Percentiles rank a stretch among this genome's conserved stretches.
phyloP scores from a whole-genome alignment of 2,329 filamentous ascomycete genomes.

The Fusarium sp. region DNA sequence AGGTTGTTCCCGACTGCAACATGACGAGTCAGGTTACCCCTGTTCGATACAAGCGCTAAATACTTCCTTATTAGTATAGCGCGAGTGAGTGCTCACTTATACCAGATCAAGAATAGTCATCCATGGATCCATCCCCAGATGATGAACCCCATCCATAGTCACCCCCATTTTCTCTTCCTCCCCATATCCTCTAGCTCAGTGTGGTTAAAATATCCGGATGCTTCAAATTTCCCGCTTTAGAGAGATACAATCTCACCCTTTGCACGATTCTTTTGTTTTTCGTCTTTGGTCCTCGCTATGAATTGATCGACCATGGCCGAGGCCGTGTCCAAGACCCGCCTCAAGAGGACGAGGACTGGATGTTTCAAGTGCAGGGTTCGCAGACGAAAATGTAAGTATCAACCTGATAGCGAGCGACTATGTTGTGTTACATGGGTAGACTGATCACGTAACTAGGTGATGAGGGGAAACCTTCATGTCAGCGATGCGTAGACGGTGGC shows the following conservation, averaged over 20 bases:
- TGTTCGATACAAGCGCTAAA: conserved; percentile 14
- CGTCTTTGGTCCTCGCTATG: background rate
- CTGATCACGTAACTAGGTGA: conserved; percentile 52
- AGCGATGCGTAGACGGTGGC: conserved; percentile 56
- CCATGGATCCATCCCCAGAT: no score
- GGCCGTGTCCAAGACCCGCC: conserved; percentile 35
- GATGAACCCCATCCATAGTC: no score
- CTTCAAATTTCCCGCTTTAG: conserved; percentile 40
- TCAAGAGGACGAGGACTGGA: conserved; percentile 53
- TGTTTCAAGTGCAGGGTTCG: conserved; percentile 60
- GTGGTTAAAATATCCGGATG: background rate
- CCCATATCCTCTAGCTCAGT: no score
- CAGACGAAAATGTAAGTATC: conserved; percentile 55
- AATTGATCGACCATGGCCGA: conserved; percentile 25
- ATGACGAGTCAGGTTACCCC: conserved; percentile 17
- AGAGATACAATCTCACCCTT: conserved; percentile 7
- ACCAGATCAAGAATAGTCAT: no score
- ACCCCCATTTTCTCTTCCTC: no score
- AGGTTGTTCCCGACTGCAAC: background rate
- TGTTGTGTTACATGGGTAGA: background rate
- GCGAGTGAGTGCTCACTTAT: no score
- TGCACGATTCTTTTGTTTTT: conserved; percentile 2
- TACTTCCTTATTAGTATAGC: conserved; percentile 20
- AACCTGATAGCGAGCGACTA: background rate
- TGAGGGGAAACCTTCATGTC: conserved; percentile 59